These are phyloP conservation scores for Garcia nutans DNA, from an alignment of 345 rosid genomes.

Conservation along the genomic window DNA sequence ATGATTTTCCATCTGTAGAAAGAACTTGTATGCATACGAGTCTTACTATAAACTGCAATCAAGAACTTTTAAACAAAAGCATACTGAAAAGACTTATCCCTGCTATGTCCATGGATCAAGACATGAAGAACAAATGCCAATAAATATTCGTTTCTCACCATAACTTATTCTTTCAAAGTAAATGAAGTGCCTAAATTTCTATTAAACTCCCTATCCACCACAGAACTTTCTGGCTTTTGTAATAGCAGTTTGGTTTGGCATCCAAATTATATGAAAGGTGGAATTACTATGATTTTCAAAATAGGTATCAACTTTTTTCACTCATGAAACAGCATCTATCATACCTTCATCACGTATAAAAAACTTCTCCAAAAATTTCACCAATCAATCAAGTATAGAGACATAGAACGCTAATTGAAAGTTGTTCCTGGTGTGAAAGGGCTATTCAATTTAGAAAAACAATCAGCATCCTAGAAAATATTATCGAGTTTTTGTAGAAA, in stretches of 20 bases:
- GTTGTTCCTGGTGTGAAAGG: background rate
- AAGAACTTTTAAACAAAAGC: background rate
- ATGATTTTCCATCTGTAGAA: conserved; percentile 45
- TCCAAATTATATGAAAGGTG: background rate
- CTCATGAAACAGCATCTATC: background rate
- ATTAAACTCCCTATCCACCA: background rate
- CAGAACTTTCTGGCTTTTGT: conserved; percentile 1
- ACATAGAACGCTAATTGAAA: background rate
- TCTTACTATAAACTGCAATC: background rate
- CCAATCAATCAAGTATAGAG: background rate
- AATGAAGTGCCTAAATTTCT: background rate
- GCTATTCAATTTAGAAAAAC: too few species aligned
- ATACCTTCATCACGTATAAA: background rate
- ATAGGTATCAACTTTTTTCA: background rate
- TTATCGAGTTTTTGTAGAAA: too few species aligned
- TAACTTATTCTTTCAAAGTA: background rate
- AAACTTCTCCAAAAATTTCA: background rate
- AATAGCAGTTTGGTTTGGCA: background rate
- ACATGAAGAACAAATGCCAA: background rate
- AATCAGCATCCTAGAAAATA: background rate
- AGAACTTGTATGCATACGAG: conserved; percentile 14
- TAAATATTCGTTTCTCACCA: background rate
- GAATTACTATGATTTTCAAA: background rate
- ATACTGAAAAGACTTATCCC: background rate
- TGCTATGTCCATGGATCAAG: background rate